These are phyloP conservation scores for Pseudonectria buxi DNA, from an alignment of 2,329 filamentous ascomycete genomes.

Conservation along the genomic window DNA sequence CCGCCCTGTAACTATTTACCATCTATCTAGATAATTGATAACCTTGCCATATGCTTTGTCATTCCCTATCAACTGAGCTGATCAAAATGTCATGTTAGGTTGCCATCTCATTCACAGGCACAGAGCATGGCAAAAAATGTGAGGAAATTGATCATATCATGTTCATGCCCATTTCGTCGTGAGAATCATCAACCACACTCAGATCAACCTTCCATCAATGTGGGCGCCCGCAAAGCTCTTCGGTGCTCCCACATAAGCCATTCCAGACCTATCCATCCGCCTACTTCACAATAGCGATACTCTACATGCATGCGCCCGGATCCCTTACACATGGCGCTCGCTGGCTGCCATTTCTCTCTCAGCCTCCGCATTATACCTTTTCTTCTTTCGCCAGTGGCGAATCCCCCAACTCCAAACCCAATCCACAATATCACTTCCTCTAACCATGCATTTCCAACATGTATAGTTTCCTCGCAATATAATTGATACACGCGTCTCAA, in stretches of 20 bases:
- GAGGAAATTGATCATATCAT: slow-evolving; percentile 26
- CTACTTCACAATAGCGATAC: slow-evolving; percentile 19
- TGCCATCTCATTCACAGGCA: no score
- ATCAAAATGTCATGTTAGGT: no score
- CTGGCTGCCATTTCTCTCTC: slow-evolving; percentile 11
- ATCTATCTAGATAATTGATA: no score
- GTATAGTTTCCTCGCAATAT: slow-evolving; percentile 23
- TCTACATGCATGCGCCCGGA: slow-evolving; percentile 18
- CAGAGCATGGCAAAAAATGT: background rate
- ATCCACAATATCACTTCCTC: slow-evolving; percentile 20
- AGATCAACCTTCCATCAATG: slow-evolving; percentile 14
- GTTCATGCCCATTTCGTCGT: slow-evolving; percentile 27
- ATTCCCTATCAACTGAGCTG: no score
- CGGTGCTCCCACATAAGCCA: slow-evolving; percentile 4
- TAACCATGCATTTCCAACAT: slow-evolving; percentile 22
- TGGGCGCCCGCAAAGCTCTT: slow-evolving; percentile 5
- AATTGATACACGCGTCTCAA: slow-evolving; percentile 25
- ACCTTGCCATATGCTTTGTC: no score
- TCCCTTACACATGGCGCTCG: slow-evolving; percentile 5
- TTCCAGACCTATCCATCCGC: slow-evolving; percentile 7
- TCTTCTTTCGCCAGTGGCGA: slow-evolving; percentile 9
- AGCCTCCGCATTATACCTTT: slow-evolving; percentile 9
- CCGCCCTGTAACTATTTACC: no score
- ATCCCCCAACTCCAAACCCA: slow-evolving; percentile 10
- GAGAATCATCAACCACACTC: slow-evolving; percentile 23